Evolutionary conservation across 1,139 yeast species (phyloP).

Genomic region (Zygoascus sp.): DNA sequence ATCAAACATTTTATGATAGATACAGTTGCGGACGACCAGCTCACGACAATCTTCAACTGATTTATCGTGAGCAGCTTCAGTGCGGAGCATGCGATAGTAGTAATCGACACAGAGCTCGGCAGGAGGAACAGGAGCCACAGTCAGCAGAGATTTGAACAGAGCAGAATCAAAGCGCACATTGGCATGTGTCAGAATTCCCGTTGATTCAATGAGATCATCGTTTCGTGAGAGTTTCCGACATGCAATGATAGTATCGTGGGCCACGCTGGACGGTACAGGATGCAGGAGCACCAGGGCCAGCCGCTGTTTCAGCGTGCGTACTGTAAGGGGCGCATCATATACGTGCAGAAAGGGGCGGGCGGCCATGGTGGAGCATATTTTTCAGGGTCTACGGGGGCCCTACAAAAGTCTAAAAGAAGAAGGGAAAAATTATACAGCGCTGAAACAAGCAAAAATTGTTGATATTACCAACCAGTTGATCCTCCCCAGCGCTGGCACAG

Average conservation of each 20-base stretch:
- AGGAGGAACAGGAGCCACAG: slow-evolving; percentile 6
- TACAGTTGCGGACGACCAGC: slow-evolving; percentile 4
- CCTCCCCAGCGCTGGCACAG: no score
- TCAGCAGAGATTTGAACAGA: slow-evolving; percentile 4
- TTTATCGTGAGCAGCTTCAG: neutral
- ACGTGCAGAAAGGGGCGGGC: slow-evolving; percentile 9
- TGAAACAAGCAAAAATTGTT: no score
- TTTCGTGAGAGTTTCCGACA: neutral
- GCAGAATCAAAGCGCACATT: neutral
- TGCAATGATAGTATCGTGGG: slow-evolving; percentile 8
- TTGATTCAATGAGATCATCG: neutral
- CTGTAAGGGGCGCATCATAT: slow-evolving; percentile 9
- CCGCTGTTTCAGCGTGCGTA: slow-evolving; percentile 3
- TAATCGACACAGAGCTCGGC: slow-evolving; percentile 7
- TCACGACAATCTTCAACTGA: neutral
- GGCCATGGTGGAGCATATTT: neutral
- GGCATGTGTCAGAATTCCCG: neutral
- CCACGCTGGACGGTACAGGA: slow-evolving; percentile 3
- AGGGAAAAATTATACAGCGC: no score
- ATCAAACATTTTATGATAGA: slow-evolving; percentile 4
- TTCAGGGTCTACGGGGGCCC: no score
- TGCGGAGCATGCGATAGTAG: neutral
- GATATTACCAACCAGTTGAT: no score
- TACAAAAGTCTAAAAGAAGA: no score
- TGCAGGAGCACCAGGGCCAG: neutral